phyloP scores from a whole-genome alignment of 768 basidiomycete species.

The Hygrocybe coccinea region DNA sequence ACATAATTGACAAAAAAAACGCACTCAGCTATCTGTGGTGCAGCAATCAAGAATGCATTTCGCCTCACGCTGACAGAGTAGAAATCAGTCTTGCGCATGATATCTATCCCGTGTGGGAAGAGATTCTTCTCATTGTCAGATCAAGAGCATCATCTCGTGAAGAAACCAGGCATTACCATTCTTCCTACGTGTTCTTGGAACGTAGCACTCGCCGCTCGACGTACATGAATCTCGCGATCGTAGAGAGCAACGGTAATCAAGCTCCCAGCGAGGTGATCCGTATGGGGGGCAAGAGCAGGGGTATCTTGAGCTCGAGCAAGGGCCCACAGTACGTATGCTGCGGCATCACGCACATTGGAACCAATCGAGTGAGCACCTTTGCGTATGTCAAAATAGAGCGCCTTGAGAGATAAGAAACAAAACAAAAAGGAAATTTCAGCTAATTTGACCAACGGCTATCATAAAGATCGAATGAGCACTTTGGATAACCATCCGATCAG shows the following conservation, averaged over 20 bases:
- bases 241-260: slow-evolving; percentile 79
- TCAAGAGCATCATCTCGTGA: slow-evolving; percentile 1
- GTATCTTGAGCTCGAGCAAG: slow-evolving; percentile 74
- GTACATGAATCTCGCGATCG: slow-evolving; percentile 92
- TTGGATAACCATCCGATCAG: slow-evolving; percentile 78
- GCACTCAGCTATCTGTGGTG: slow-evolving; percentile 82
- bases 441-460: not conserved
- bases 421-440: not conserved
- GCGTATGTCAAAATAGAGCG: slow-evolving; percentile 85
- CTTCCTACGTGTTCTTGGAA: slow-evolving; percentile 97
- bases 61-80: slow-evolving; percentile 84
- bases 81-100: slow-evolving; percentile 89
- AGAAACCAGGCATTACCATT: slow-evolving; percentile 52
- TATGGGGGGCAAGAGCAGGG: slow-evolving; percentile 53
- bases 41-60: slow-evolving; percentile 80
- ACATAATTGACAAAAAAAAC: slow-evolving; percentile 29
- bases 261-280: slow-evolving; percentile 57
- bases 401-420: slow-evolving; percentile 49
- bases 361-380: slow-evolving; percentile 93
- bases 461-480: slow-evolving; percentile 34
- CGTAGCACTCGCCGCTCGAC: slow-evolving; percentile 93
- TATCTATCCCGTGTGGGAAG: slow-evolving; percentile 92
- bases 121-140: slow-evolving; percentile 51
- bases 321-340: slow-evolving; percentile 93
- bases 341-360: slow-evolving; percentile 89